These are phyloP conservation scores for Fomitopsis pulvina DNA, from an alignment of 768 basidiomycete genomes.

Conservation along the genomic window DNA sequence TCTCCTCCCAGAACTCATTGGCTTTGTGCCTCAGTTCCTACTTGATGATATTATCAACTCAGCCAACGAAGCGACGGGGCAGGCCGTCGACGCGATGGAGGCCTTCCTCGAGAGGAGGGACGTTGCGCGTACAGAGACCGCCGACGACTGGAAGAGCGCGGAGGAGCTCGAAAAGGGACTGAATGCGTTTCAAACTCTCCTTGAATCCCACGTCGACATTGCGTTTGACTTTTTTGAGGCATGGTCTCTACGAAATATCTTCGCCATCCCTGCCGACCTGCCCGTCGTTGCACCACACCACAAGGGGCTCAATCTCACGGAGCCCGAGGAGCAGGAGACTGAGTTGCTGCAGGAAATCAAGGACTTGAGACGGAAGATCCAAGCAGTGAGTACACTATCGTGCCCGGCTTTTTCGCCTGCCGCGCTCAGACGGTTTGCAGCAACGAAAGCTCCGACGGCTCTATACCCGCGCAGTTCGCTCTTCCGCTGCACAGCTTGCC, in stretches of 20 bases:
- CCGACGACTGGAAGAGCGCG: slow-evolving; percentile 48
- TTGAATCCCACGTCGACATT: slow-evolving; percentile 83
- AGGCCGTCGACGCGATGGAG: slow-evolving; percentile 76
- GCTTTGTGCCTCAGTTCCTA: slow-evolving; percentile 78
- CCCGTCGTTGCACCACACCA: slow-evolving; percentile 77
- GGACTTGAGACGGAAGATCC: slow-evolving; percentile 55
- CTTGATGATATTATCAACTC: slow-evolving; percentile 85
- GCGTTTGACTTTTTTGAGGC: slow-evolving; percentile 91
- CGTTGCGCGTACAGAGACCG: slow-evolving; percentile 46
- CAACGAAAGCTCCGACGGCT: slow-evolving; percentile 59
- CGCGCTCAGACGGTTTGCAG: slow-evolving; percentile 28
- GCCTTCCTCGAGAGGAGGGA: slow-evolving; percentile 71
- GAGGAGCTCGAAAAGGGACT: slow-evolving; percentile 76
- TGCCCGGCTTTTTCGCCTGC: background rate
- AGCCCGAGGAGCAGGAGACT: slow-evolving; percentile 39
- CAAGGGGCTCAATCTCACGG: slow-evolving; percentile 57
- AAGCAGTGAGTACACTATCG: slow-evolving; percentile 47
- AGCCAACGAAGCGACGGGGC: slow-evolving; percentile 71
- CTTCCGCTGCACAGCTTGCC: slow-evolving; percentile 37
- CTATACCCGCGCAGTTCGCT: slow-evolving; percentile 45
- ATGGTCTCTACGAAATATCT: slow-evolving; percentile 86
- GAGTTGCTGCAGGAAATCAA: slow-evolving; percentile 63
- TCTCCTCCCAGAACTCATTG: slow-evolving; percentile 66
- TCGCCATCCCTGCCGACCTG: slow-evolving; percentile 62
- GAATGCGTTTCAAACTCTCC: slow-evolving; percentile 80